A percentile compares a stretch with the other conserved stretches of the same genome.
These are phyloP conservation scores for Kwoniella bestiolae DNA, from an alignment of 768 basidiomycete species.

Conservation along the genomic window DNA sequence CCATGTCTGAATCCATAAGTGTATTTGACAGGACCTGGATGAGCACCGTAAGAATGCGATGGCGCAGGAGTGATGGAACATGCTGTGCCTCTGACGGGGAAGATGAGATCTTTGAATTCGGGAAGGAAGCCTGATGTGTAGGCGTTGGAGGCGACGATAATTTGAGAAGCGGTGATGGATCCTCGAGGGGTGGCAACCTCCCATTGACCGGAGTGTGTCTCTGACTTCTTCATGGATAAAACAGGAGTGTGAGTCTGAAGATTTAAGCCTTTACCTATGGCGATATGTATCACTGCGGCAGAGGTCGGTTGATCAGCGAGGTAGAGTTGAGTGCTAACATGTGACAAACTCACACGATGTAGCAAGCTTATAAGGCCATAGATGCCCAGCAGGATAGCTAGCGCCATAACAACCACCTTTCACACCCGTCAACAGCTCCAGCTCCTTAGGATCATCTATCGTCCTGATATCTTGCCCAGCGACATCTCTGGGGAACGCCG, in stretches of 20 bases:
- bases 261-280: constrained; percentile 30
- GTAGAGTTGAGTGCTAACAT: background rate
- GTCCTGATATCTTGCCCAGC: constrained; percentile 23
- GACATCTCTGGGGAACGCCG: constrained; percentile 13
- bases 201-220: constrained; percentile 59
- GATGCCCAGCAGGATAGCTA: constrained; percentile 39
- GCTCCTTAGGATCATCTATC: constrained; percentile 21
- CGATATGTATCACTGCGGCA: constrained; percentile 27
- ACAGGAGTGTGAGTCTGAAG: constrained; percentile 40
- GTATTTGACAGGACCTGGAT: constrained; percentile 33
- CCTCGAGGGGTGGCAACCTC: constrained; percentile 69
- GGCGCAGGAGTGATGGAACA: constrained; percentile 42
- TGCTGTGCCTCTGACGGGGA: constrained; percentile 43
- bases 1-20: constrained; percentile 38
- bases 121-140: constrained; percentile 79
- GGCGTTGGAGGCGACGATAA: constrained; percentile 85
- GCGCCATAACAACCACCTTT: constrained; percentile 30
- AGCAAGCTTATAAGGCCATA: constrained; percentile 45
- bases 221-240: background rate
- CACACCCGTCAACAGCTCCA: constrained; percentile 28
- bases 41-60: constrained; percentile 19
- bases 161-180: constrained; percentile 63
- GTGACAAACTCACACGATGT: constrained; percentile 36
- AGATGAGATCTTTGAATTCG: constrained; percentile 59
- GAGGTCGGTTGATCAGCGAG: no score